Evolutionary conservation across 2,329 filamentous ascomycete genomes (phyloP).

Genomic region (Colletotrichum zoysiae): DNA sequence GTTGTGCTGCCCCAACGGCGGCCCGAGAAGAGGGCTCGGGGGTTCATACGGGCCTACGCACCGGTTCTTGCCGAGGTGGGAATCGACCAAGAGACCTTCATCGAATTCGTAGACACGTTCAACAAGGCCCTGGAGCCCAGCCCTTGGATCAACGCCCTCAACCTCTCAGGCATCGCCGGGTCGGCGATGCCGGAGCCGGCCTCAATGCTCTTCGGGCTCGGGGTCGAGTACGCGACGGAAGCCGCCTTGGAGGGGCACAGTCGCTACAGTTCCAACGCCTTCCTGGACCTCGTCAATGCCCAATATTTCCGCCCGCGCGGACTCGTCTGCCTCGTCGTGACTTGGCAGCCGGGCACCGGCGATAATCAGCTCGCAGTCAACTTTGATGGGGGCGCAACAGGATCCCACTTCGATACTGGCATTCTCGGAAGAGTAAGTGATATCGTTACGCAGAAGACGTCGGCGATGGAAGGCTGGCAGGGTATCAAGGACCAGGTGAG

Average conservation of each 20-base stretch:
- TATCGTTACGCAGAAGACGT: not conserved
- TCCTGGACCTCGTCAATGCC: constrained; percentile 67
- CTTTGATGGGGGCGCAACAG: constrained; percentile 45
- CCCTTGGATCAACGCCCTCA: constrained; percentile 55
- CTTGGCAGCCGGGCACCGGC: constrained; percentile 59
- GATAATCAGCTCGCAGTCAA: constrained; percentile 46
- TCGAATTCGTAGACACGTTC: constrained; percentile 62
- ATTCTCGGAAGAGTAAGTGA: not conserved
- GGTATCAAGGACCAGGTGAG: constrained; percentile 12
- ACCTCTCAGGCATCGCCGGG: constrained; percentile 55
- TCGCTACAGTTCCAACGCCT: constrained; percentile 61
- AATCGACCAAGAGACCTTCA: constrained; percentile 62
- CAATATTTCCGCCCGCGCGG: constrained; percentile 69
- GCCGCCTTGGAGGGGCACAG: constrained; percentile 56
- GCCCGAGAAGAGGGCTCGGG: constrained; percentile 60
- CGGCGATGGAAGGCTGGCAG: not conserved
- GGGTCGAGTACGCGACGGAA: constrained; percentile 57
- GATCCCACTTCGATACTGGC: not conserved
- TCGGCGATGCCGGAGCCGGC: constrained; percentile 55
- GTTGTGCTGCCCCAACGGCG: constrained; percentile 66
- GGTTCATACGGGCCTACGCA: constrained; percentile 66
- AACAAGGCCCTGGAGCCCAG: constrained; percentile 54
- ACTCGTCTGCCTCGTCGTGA: constrained; percentile 64
- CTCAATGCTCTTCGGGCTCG: constrained; percentile 57
- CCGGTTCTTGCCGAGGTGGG: constrained; percentile 60